Percentiles rank a stretch among this genome's conserved stretches.
phyloP scores from a whole-genome alignment of 768 basidiomycete species.

The Trametes gibbosa region DNA sequence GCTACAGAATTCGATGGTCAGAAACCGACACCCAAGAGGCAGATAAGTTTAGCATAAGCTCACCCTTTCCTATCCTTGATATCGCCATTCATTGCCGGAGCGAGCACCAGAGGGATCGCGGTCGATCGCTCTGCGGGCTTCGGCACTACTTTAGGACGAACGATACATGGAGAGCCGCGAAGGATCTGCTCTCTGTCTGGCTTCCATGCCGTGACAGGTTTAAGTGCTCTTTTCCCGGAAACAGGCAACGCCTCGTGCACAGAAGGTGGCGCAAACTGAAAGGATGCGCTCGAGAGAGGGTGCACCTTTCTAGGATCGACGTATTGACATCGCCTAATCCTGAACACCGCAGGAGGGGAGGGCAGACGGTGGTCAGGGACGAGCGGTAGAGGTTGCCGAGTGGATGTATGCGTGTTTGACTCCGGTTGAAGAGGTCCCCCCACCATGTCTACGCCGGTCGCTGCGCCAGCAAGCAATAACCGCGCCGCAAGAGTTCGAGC shows the following conservation, averaged over 20 bases:
- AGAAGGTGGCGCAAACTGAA: slow-evolving; percentile 13
- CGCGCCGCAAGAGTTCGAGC: slow-evolving; percentile 31
- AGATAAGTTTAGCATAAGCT: no score
- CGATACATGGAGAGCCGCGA: not conserved
- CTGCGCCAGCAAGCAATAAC: slow-evolving; percentile 36
- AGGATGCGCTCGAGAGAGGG: slow-evolving; percentile 14
- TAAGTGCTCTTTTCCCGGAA: not conserved
- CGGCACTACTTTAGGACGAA: not conserved
- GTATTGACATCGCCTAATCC: slow-evolving; percentile 22
- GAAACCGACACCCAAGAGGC: no score
- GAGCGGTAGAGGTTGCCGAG: slow-evolving; percentile 31
- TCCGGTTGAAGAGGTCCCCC: slow-evolving; percentile 17
- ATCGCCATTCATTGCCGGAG: not conserved
- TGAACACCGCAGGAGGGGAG: slow-evolving; percentile 11
- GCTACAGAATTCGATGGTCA: no score
- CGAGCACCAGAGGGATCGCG: not conserved
- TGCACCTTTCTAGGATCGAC: slow-evolving; percentile 35
- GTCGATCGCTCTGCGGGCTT: not conserved
- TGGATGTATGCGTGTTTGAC: slow-evolving; percentile 15
- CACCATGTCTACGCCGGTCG: slow-evolving; percentile 35
- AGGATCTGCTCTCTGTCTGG: not conserved
- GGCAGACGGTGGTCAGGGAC: slow-evolving; percentile 13
- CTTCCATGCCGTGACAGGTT: slow-evolving; percentile 7
- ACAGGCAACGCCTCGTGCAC: not conserved
- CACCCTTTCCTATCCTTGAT: no score